Evolutionary conservation across 257 asterid genomes (phyloP), one percentile per base, ranked within the genome.

Genomic region (Coffea eugenioides): DNA sequence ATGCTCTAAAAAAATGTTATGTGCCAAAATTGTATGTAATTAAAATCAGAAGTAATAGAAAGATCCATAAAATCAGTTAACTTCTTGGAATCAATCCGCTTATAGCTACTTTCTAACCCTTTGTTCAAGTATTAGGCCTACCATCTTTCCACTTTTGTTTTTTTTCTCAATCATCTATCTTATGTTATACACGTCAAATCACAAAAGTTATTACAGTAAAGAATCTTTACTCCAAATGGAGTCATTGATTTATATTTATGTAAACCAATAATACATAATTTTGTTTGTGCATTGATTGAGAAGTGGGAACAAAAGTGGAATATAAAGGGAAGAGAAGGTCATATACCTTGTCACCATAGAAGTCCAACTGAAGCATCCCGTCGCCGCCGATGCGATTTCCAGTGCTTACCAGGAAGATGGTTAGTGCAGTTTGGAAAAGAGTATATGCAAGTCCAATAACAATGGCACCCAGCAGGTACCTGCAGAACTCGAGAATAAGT

Each of bases 271-370:
- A 49, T 49, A 49, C 54, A 49, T 0, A 49, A 49, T 49, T 31
- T 31, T 49, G 13, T 12, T 1, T 49, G 54, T 49, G 54, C 54
- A 49, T 49, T 49, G 8, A 8, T 10, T 49, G 54, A 49, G 54
- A 39, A 39, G 43, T 39, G 43, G 43, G 54, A 12, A 8, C 8
- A 10, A 70, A 41, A 70, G 0, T 39, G 12, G 56, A 21, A 52
- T 1, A 11, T 9, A 41, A 16, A 51, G 0, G 21, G 16, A 4
- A 62, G 18, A 59, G 54, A 52, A 49, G 16, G 8, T 2, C 54
- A 39, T 39, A 27, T 71, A 86, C 91, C 88, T 86, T 88, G 73
- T 88, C 88, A n/a, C 78, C 88, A 36, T 72, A 86, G 83, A 88
- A 88, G 43, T 88, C 90, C 48, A 88, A 41, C 61, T 74, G 83